A percentile compares a stretch with the other conserved stretches of the same genome.
phyloP scores from a whole-genome alignment of 176 grass and related monocot genomes.

The Musa schizocarpa region DNA sequence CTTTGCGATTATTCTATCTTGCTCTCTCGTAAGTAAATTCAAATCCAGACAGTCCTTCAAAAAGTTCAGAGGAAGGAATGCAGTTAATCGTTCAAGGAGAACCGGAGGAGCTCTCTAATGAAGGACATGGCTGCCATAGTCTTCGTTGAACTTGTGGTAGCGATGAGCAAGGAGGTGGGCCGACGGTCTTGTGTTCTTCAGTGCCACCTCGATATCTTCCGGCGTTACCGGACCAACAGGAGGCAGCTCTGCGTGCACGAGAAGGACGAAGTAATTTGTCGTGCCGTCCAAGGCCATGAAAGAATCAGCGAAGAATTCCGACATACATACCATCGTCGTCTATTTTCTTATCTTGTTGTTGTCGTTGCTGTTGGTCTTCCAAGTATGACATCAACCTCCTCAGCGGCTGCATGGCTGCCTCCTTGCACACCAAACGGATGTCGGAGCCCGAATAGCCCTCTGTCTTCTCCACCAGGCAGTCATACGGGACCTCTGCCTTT shows the following conservation, averaged over 20 bases:
- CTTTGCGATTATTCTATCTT: too few species aligned
- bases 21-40: too few species aligned
- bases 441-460: conserved; percentile 94
- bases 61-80: too few species aligned
- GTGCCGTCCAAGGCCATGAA: background rate
- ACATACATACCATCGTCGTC: conserved; percentile 68
- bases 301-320: conserved; percentile 5
- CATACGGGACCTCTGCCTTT: conserved; percentile 51
- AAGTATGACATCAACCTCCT: conserved; percentile 47
- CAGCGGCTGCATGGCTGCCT: conserved; percentile 91
- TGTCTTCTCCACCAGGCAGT: conserved; percentile 58
- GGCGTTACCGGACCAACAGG: conserved; percentile 60
- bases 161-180: conserved; percentile 74
- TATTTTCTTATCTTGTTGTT: too few species aligned
- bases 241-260: conserved; percentile 43
- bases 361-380: too few species aligned
- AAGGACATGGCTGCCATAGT: conserved; percentile 77
- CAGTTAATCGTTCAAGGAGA: too few species aligned
- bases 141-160: conserved; percentile 79
- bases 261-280: background rate
- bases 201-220: conserved; percentile 59
- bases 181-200: conserved; percentile 79
- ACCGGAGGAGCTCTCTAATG: conserved; percentile 1
- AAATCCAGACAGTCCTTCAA: too few species aligned
- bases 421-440: conserved; percentile 84